Percentiles rank a stretch among this genome's conserved stretches.
These are phyloP conservation scores for Macrolepiota albuminosa DNA, from an alignment of 768 basidiomycete genomes.

Conservation along the genomic window DNA sequence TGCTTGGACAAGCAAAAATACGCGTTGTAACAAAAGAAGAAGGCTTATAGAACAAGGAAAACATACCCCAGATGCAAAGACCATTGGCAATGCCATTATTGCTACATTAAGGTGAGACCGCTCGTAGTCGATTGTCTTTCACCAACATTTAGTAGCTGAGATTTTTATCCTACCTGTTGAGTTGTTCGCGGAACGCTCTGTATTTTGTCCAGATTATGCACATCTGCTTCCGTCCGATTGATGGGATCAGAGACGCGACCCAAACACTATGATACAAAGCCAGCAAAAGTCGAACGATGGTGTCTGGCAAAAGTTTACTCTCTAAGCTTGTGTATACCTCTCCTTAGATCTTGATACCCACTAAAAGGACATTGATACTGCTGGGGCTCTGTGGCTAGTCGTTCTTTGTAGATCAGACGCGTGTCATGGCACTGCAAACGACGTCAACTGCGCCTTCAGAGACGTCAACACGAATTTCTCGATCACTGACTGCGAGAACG, in stretches of 20 bases:
- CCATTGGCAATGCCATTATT: no score
- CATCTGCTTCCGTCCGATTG: no score
- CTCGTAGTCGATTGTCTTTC: no score
- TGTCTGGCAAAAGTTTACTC: neutral
- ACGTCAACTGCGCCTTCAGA: slow-evolving; percentile 40
- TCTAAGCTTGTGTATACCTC: neutral
- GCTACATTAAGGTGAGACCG: no score
- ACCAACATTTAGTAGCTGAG: no score
- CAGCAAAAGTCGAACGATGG: neutral
- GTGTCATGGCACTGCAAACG: neutral
- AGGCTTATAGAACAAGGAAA: no score
- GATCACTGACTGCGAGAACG: slow-evolving; percentile 27
- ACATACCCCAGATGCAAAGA: no score
- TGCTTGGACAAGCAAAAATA: no score
- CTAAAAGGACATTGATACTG: neutral
- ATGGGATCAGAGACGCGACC: neutral
- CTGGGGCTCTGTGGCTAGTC: neutral
- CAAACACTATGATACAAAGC: neutral
- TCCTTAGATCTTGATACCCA: neutral
- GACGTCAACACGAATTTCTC: slow-evolving; percentile 47
- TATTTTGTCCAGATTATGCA: no score
- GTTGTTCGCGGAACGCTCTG: no score
- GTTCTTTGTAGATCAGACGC: neutral
- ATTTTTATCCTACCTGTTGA: no score
- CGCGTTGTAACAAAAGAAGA: no score